A percentile compares a stretch with the other conserved stretches of the same genome.
Evolutionary conservation across 257 asterid species (phyloP).

Genomic region (Cinchona pubescens): DNA sequence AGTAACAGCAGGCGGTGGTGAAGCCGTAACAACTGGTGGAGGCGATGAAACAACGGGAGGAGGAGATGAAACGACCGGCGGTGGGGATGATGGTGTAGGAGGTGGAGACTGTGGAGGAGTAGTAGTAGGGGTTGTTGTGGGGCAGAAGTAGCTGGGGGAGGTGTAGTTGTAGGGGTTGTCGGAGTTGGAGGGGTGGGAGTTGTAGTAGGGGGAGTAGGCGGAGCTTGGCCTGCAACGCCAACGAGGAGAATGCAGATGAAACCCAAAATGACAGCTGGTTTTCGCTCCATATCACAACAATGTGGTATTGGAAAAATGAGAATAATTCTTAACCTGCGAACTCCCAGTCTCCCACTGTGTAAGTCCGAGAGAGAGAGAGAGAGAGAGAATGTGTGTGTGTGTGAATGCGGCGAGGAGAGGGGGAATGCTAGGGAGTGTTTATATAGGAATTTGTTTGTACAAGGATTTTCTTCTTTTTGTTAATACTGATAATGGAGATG

Average conservation of each 20-base stretch:
- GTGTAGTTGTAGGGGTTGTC: slow-evolving; percentile 37
- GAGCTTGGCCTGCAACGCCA: slow-evolving; percentile 59
- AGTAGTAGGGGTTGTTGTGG: slow-evolving; percentile 36
- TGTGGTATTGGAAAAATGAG: background rate
- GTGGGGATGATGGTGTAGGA: slow-evolving; percentile 29
- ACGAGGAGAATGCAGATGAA: slow-evolving; percentile 51
- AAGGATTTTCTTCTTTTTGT: too few relatives aligned
- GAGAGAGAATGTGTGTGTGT: background rate
- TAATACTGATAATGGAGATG: too few relatives aligned
- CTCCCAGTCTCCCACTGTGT: slow-evolving; percentile 22
- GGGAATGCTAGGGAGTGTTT: slow-evolving; percentile 1
- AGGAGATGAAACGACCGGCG: slow-evolving; percentile 27
- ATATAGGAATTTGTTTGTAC: slow-evolving; percentile 34
- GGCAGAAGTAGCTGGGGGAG: slow-evolving; percentile 27
- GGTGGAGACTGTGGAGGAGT: slow-evolving; percentile 32
- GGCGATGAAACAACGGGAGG: slow-evolving; percentile 29
- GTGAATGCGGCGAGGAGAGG: slow-evolving; percentile 8
- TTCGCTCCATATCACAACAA: slow-evolving; percentile 37
- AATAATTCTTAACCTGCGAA: slow-evolving; percentile 18
- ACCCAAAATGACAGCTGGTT: slow-evolving; percentile 26
- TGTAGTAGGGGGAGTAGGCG: slow-evolving; percentile 48
- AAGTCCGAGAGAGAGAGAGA: background rate
- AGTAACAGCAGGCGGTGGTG: slow-evolving; percentile 20
- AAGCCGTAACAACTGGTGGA: slow-evolving; percentile 19
- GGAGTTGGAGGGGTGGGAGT: slow-evolving; percentile 36